Evolutionary conservation across 768 basidiomycete genomes (phyloP).

Genomic region (Suillus subalutaceus): DNA sequence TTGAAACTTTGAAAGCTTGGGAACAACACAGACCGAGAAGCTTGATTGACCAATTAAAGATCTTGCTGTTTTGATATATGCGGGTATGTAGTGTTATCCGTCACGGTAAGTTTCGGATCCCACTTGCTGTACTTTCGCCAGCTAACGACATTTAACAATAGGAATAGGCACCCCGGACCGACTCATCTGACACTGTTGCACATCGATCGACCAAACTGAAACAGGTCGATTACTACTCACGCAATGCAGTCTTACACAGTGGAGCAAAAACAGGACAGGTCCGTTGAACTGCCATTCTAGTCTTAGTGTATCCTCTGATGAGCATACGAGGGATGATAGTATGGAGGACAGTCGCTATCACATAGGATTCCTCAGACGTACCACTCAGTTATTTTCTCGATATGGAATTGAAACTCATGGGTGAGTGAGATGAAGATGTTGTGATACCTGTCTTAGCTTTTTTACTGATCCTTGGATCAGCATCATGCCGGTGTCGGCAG

Average conservation of each 20-base stretch:
- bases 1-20: no score
- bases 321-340: slow-evolving; percentile 25
- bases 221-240: neutral
- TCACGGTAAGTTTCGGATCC: neutral
- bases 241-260: neutral
- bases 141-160: neutral
- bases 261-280: neutral
- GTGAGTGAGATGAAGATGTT: neutral
- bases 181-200: neutral
- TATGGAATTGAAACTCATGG: neutral
- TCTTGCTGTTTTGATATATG: neutral
- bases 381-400: neutral
- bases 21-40: neutral
- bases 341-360: neutral
- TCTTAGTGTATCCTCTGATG: neutral
- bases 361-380: neutral
- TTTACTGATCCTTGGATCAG: neutral
- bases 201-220: neutral
- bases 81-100: no score
- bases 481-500: neutral
- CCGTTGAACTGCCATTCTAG: neutral
- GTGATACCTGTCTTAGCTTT: neutral
- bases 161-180: neutral
- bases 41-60: neutral
- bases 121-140: neutral